Evolutionary conservation across 352 stramenopile species (phyloP).

Genomic region (Albugo candida): DNA sequence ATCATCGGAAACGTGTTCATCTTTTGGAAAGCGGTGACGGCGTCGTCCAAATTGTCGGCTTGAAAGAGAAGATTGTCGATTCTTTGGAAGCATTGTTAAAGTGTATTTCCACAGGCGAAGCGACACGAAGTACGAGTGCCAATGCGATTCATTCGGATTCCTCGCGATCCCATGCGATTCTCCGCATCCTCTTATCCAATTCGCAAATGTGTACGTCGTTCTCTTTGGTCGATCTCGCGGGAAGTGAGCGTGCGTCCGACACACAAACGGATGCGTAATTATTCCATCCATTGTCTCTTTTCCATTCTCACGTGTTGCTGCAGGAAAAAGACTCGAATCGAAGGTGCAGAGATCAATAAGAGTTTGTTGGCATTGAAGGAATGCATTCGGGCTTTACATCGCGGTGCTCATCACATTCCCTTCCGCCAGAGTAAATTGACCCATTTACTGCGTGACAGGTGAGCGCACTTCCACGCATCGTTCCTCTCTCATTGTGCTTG

Average conservation of each 20-base stretch:
- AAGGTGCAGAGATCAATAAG: conserved; percentile 96
- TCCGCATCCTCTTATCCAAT: conserved; percentile 27
- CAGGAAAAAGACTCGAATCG: conserved; percentile 78
- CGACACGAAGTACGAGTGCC: conserved; percentile 82
- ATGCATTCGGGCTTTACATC: conserved; percentile 88
- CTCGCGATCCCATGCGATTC: conserved; percentile 83
- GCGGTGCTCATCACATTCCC: conserved; percentile 72
- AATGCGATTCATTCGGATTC: conserved; percentile 89
- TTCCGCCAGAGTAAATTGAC: conserved; percentile 92
- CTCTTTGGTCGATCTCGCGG: conserved; percentile 85
- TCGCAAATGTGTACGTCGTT: conserved; percentile 15
- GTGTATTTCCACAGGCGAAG: conserved; percentile 77
- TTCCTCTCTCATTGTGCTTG: neutral
- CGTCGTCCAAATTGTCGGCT: conserved; percentile 82
- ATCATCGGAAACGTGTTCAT: conserved; percentile 69
- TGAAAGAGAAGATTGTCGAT: conserved; percentile 69
- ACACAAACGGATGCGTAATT: conserved; percentile 67
- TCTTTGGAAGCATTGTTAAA: conserved; percentile 74
- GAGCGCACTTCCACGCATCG: neutral
- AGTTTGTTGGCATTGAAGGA: conserved; percentile 93
- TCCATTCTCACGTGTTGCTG: neutral
- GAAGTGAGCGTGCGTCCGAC: conserved; percentile 86
- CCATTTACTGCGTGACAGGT: conserved; percentile 76
- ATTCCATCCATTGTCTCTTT: neutral
- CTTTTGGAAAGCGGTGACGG: conserved; percentile 85